Conservation (phyloP, 768 basidiomycete species). For the Lactarius pseudohatsudake region DNA sequence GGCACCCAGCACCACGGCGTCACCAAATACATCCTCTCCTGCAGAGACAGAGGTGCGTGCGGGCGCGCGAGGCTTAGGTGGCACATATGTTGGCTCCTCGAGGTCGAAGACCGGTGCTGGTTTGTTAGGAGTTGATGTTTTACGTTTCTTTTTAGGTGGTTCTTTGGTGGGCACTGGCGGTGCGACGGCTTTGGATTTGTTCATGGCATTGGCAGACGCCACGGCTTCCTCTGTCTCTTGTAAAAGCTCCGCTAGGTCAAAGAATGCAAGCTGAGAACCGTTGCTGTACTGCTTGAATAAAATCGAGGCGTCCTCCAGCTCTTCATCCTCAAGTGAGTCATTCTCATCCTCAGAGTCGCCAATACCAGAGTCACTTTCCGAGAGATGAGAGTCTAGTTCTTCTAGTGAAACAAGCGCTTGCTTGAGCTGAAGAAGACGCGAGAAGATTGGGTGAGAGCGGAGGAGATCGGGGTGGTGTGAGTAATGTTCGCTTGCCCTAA, state of each 20-base stretch:
- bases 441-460: constrained; percentile 67
- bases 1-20: constrained; percentile 62
- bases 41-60: constrained; percentile 29
- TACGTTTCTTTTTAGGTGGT: constrained; percentile 60
- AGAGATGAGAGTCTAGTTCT: constrained; percentile 72
- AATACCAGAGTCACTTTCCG: constrained; percentile 39
- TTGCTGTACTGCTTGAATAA: constrained; percentile 23
- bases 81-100: constrained; percentile 71
- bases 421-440: constrained; percentile 79
- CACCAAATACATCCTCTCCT: constrained; percentile 62
- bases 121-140: constrained; percentile 41
- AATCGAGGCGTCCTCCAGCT: constrained; percentile 45
- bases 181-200: constrained; percentile 29
- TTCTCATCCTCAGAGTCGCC: constrained; percentile 48
- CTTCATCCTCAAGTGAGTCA: constrained; percentile 44
- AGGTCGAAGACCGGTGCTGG: constrained; percentile 65
- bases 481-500: constrained; percentile 71
- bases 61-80: constrained; percentile 27
- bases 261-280: constrained; percentile 15
- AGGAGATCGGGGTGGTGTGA: constrained; percentile 60
- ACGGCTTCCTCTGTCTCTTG: constrained; percentile 30
- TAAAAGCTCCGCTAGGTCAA: constrained; percentile 25
- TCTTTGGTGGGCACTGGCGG: constrained; percentile 22
- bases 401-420: constrained; percentile 79
- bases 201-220: constrained; percentile 17